Percentiles rank a stretch among this genome's conserved stretches.
Conservation (phyloP, 2,329 filamentous ascomycete genomes). For the Trichoderma simmonsii region DNA sequence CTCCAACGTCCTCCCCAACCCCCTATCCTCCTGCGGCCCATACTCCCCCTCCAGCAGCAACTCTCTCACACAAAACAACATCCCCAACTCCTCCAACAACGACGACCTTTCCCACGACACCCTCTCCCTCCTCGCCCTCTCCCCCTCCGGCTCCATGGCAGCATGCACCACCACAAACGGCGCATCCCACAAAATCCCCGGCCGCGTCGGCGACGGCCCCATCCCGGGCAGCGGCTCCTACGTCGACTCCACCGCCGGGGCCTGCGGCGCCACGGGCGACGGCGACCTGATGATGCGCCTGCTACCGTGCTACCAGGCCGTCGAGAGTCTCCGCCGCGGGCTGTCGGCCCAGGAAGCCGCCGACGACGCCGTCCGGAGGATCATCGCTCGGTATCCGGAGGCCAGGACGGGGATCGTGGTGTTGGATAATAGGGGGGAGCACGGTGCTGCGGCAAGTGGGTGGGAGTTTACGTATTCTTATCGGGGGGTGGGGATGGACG, state of each 20-base stretch:
- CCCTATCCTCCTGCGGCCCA: constrained; percentile 44
- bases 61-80: constrained; percentile 33
- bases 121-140: constrained; percentile 50
- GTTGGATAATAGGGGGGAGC: constrained; percentile 45
- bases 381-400: constrained; percentile 46
- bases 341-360: constrained; percentile 48
- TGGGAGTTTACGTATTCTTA: constrained; percentile 56
- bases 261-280: constrained; percentile 55
- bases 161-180: constrained; percentile 57
- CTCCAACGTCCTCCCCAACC: constrained; percentile 44
- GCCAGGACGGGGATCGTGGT: constrained; percentile 51
- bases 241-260: constrained; percentile 51
- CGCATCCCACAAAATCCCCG: constrained; percentile 52
- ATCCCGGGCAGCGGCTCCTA: constrained; percentile 55
- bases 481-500: constrained; percentile 45
- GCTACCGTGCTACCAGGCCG: constrained; percentile 55
- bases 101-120: constrained; percentile 46
- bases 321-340: constrained; percentile 50
- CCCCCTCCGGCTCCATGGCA: constrained; percentile 45
- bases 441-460: constrained; percentile 50
- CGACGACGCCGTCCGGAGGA: constrained; percentile 48
- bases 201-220: constrained; percentile 54
- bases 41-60: constrained; percentile 30
- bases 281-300: constrained; percentile 58
- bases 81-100: background rate